A percentile compares a stretch with the other conserved stretches of the same genome.
phyloP scores from a whole-genome alignment of 768 basidiomycete genomes.

The Daedaleopsis sinensis region DNA sequence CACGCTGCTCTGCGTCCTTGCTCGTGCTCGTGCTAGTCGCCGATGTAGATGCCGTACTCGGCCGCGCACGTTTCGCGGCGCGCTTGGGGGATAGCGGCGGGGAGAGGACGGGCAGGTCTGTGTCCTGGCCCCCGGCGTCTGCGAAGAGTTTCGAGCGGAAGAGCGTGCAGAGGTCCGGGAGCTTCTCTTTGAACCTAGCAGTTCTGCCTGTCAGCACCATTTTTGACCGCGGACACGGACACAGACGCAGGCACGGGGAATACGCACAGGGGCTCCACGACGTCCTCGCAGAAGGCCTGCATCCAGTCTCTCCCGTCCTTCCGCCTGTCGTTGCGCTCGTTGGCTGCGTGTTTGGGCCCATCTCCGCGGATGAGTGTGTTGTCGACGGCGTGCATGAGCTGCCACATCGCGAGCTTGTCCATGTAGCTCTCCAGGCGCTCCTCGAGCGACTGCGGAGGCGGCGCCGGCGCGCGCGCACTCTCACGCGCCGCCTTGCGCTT shows the following conservation, averaged over 20 bases:
- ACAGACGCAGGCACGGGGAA: background rate
- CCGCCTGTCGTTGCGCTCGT: constrained; percentile 23
- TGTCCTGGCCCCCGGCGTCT: constrained; percentile 57
- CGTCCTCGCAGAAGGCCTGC: constrained; percentile 67
- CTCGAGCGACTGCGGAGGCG: constrained; percentile 34
- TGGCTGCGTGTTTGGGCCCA: constrained; percentile 24
- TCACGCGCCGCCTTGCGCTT: constrained; percentile 27
- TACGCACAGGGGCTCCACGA: constrained; percentile 67
- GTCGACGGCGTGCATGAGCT: constrained; percentile 51
- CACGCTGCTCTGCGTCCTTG: constrained; percentile 1
- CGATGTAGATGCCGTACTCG: background rate
- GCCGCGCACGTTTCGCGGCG: constrained; percentile 15
- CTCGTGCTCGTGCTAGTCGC: background rate
- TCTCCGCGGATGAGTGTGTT: constrained; percentile 14
- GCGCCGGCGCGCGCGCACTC: constrained; percentile 11
- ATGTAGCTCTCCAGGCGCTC: constrained; percentile 73
- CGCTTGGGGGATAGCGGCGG: constrained; percentile 25
- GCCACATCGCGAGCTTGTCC: constrained; percentile 82
- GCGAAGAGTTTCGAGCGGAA: constrained; percentile 71
- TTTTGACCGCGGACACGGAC: constrained; percentile 1
- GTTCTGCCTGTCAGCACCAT: constrained; percentile 1
- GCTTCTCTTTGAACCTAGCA: constrained; percentile 54
- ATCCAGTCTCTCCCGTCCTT: constrained; percentile 61
- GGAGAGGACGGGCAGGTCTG: constrained; percentile 21
- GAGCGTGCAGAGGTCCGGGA: constrained; percentile 58